Base-by-base conservation (phyloP, 2,329 filamentous ascomycete genomes). In the Fusarium sp. region DNA sequence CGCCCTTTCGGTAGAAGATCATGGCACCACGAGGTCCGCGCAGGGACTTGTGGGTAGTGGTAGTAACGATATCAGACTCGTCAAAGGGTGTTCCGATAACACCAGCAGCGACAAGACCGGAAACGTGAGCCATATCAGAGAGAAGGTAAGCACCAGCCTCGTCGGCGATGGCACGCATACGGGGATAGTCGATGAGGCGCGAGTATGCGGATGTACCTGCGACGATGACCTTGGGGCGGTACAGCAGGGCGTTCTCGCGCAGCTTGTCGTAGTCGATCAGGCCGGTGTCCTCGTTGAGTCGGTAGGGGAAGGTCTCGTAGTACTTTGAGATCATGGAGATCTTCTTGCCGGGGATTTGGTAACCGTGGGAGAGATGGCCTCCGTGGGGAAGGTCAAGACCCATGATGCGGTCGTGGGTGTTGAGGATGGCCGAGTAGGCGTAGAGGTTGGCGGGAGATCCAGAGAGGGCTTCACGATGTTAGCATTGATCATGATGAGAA, bases 251-350 rank as follows among this genome's bases (percentile, higher is more conserved):
- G 65, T 94, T 88, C 79, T 95, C 90, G 80, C 96, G 94, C 53
- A 98, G 88, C 79, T 91, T 91, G 77, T 92, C 90, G 82, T 98
- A 98, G 84, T 98, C 94, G 76, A 98, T 98, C 74, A 95, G 84
- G 61, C 94, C 95, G 6, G 94, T 97, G 74, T 90, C 86, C 78
- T 95, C 91, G 83, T 97, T 89, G 53, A 98, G 87, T 64, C 93
- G 91, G 86, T 98, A 98, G 16, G 95, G 95, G 72, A 98, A 86
- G 29, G 94, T 98, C 85, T 98, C 95, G 80, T 98, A 98, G 85
- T 98, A 98, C 80, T 96, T 98, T 60, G 94, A 97, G 73, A 98
- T 91, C 78, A 94, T 94, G 27, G 94, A 97, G 81, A 98, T 98
- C 87, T 94, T 94, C 82, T 91, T 93, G 58, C 90, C 89, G 5